Evolutionary conservation across 768 basidiomycete species (phyloP).

Genomic region (Tylopilus subfusipes): DNA sequence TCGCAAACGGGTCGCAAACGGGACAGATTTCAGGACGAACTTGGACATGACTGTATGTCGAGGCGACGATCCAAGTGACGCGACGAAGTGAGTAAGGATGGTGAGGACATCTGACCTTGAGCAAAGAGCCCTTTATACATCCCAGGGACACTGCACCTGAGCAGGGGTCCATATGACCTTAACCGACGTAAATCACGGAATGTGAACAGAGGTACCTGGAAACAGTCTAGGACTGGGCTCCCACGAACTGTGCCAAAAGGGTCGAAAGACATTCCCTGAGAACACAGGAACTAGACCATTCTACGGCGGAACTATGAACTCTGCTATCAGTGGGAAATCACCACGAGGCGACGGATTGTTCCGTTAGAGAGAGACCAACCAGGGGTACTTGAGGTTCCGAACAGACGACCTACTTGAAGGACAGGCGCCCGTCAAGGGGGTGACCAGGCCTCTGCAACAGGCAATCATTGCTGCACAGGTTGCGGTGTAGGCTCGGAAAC

Average conservation of each 20-base stretch:
- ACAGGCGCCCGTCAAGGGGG: not conserved
- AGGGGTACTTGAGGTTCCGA: not conserved
- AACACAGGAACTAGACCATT: not conserved
- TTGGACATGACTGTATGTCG: slow-evolving; percentile 34
- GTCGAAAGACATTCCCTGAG: not conserved
- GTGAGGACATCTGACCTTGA: not conserved
- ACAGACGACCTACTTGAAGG: not conserved
- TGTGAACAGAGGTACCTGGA: not conserved
- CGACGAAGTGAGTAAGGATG: not conserved
- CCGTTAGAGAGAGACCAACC: not conserved
- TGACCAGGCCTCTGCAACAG: not conserved
- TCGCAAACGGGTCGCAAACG: slow-evolving; percentile 45
- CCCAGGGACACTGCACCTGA: not conserved
- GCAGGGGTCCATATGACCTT: not conserved
- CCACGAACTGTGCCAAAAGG: not conserved
- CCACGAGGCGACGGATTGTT: not conserved
- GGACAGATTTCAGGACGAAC: slow-evolving; percentile 36
- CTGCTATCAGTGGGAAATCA: not conserved
- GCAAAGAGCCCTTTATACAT: slow-evolving; percentile 17
- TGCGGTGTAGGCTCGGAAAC: not conserved
- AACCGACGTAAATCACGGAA: not conserved
- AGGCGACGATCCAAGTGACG: not conserved
- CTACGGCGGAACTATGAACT: not conserved
- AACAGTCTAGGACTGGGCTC: not conserved
- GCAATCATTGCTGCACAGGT: not conserved